These are phyloP conservation scores for Byssoonygena ceratinophila DNA, from an alignment of 2,329 filamentous ascomycete genomes.

Conservation along the genomic window DNA sequence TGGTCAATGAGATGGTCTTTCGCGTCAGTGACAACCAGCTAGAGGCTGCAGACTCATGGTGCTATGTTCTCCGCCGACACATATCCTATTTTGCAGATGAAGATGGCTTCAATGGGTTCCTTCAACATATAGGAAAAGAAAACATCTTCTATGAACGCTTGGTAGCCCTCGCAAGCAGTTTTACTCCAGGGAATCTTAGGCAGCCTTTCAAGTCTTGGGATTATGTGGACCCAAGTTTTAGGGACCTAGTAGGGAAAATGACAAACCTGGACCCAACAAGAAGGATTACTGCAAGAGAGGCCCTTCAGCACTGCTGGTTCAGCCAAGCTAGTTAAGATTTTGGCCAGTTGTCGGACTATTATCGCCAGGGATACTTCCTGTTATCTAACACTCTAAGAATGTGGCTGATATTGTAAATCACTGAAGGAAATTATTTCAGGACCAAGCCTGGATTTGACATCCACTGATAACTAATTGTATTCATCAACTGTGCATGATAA, in stretches of 20 bases:
- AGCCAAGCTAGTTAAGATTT: constrained; percentile 11
- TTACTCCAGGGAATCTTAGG: constrained; percentile 32
- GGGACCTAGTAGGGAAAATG: constrained; percentile 24
- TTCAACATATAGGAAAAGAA: constrained; percentile 33
- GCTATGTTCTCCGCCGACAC: constrained; percentile 26
- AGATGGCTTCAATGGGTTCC: constrained; percentile 32
- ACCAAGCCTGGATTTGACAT: neutral
- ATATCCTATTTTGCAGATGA: constrained; percentile 40
- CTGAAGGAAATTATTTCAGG: neutral
- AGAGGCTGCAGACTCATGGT: constrained; percentile 20
- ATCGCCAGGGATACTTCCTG: neutral
- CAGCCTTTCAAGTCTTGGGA: constrained; percentile 35
- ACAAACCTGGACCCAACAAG: constrained; percentile 26
- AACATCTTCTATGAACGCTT: constrained; percentile 34
- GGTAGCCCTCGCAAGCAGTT: constrained; percentile 30
- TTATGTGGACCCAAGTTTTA: constrained; percentile 29
- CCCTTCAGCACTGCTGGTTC: constrained; percentile 27
- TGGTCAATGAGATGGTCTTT: constrained; percentile 25
- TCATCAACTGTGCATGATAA: neutral
- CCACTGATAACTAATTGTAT: neutral
- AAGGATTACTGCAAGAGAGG: constrained; percentile 26
- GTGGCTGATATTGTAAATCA: neutral
- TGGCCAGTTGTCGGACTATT: neutral
- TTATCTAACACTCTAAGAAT: neutral
- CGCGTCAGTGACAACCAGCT: constrained; percentile 20